Evolutionary conservation across 2,329 filamentous ascomycete species (phyloP).

Genomic region (Mycosphaerella arachidis): DNA sequence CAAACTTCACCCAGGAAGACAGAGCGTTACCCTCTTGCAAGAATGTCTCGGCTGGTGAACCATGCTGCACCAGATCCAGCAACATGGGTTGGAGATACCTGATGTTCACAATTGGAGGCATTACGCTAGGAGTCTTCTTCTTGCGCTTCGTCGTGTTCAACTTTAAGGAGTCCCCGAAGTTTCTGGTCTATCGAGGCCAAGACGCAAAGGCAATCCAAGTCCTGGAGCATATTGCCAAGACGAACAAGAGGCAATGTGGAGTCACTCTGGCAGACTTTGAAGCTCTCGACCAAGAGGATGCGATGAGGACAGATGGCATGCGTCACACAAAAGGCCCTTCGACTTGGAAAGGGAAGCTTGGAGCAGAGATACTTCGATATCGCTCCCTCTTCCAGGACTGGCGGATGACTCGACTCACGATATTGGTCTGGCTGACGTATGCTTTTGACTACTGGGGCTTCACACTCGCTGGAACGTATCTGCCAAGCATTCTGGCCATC

Average conservation of each 20-base stretch:
- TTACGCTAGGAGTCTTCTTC: constrained; percentile 45
- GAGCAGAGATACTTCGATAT: constrained; percentile 29
- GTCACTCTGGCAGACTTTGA: constrained; percentile 37
- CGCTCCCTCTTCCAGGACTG: constrained; percentile 42
- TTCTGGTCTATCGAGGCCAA: constrained; percentile 50
- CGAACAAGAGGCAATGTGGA: constrained; percentile 37
- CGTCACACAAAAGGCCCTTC: neutral
- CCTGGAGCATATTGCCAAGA: constrained; percentile 41
- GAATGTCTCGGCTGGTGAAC: constrained; percentile 23
- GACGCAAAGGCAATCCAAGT: constrained; percentile 50
- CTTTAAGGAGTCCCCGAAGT: constrained; percentile 59
- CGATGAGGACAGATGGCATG: constrained; percentile 1
- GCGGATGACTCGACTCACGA: constrained; percentile 43
- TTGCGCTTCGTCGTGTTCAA: constrained; percentile 52
- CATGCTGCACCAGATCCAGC: constrained; percentile 36
- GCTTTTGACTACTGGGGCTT: constrained; percentile 51
- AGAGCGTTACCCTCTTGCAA: constrained; percentile 44
- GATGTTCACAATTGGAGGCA: constrained; percentile 36
- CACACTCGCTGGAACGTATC: constrained; percentile 45
- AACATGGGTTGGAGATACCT: constrained; percentile 47
- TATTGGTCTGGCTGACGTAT: constrained; percentile 49
- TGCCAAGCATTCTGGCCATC: constrained; percentile 48
- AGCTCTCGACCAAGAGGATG: constrained; percentile 17
- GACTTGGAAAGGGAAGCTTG: neutral
- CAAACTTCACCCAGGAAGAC: constrained; percentile 44